Percentiles rank a stretch among this genome's conserved stretches.
Conservation (phyloP, 495 filamentous ascomycete species). For the Xylaria venustula region DNA sequence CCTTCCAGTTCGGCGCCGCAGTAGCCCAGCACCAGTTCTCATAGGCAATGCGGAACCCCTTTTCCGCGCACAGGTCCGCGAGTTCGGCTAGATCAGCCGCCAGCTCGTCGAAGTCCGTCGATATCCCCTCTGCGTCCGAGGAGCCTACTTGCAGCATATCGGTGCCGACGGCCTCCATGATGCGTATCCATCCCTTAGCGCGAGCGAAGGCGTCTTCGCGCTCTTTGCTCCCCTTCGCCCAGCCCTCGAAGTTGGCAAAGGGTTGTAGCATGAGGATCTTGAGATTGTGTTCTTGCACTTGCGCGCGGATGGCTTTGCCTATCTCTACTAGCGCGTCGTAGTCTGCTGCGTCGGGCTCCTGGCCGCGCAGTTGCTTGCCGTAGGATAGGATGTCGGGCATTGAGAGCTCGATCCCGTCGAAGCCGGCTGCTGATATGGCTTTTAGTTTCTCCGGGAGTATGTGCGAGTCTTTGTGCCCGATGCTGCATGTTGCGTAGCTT, state of each 20-base stretch:
- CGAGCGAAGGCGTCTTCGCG: conserved; percentile 64
- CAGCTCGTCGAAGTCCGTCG: conserved; percentile 43
- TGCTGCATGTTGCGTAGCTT: conserved; percentile 65
- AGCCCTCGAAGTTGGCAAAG: conserved; percentile 80
- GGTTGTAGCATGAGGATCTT: conserved; percentile 75
- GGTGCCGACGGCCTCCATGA: conserved; percentile 69
- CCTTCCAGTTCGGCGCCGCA: conserved; percentile 64
- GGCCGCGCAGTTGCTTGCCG: conserved; percentile 48
- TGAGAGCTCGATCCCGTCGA: conserved; percentile 69
- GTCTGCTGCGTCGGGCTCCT: conserved; percentile 53
- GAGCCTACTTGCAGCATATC: conserved; percentile 80
- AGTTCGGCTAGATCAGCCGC: conserved; percentile 63
- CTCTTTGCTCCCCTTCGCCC: conserved; percentile 56
- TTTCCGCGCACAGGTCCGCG: conserved; percentile 58
- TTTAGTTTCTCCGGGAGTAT: conserved; percentile 64
- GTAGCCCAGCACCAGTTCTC: conserved; percentile 88
- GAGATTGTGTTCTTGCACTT: conserved; percentile 54
- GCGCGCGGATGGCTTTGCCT: conserved; percentile 47
- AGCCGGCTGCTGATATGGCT: conserved; percentile 65
- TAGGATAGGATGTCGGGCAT: conserved; percentile 74
- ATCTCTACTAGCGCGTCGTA: conserved; percentile 54
- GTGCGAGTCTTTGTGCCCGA: conserved; percentile 50
- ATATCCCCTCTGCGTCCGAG: conserved; percentile 57
- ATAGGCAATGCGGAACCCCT: conserved; percentile 64
- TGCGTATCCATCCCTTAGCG: conserved; percentile 66